A percentile compares a stretch with the other conserved stretches of the same genome.
Conservation (phyloP, 768 basidiomycete species). For the Lentinula aciculospora region DNA sequence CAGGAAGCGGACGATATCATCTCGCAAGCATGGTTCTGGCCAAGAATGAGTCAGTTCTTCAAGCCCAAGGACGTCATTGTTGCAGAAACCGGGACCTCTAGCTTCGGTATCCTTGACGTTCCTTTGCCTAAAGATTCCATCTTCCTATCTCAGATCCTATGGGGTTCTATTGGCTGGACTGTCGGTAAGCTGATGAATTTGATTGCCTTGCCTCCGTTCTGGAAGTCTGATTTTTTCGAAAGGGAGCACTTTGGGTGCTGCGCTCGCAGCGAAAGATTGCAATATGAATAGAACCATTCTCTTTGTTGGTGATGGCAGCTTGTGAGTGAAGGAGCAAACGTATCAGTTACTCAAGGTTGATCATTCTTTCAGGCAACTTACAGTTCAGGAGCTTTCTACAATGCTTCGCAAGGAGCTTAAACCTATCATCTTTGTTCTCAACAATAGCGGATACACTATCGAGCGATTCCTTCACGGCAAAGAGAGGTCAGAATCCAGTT, state of each 20-base stretch:
- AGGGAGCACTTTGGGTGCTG: constrained; percentile 71
- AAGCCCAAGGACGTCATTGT: constrained; percentile 48
- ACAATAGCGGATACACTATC: constrained; percentile 83
- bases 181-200: constrained; percentile 42
- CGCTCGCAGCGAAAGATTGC: constrained; percentile 69
- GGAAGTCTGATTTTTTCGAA: not conserved
- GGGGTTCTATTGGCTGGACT: constrained; percentile 92
- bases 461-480: constrained; percentile 74
- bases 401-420: constrained; percentile 71
- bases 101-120: constrained; percentile 81
- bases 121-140: constrained; percentile 66
- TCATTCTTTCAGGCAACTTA: constrained; percentile 62
- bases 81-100: constrained; percentile 72
- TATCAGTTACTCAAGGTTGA: no score
- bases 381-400: constrained; percentile 78
- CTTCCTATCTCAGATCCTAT: constrained; percentile 74
- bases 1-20: constrained; percentile 49
- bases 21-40: constrained; percentile 62
- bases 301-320: constrained; percentile 81
- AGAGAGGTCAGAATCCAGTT: constrained; percentile 40
- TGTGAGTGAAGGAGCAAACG: constrained; percentile 37
- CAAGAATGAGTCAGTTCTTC: constrained; percentile 51
- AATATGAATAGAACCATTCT: constrained; percentile 65
- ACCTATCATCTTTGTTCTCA: constrained; percentile 82
- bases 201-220: not conserved